Evolutionary conservation across 371 early-diverging fungal species (phyloP), one percentile per base, ranked within the genome.

Genomic region (Syncephalis fuscata): DNA sequence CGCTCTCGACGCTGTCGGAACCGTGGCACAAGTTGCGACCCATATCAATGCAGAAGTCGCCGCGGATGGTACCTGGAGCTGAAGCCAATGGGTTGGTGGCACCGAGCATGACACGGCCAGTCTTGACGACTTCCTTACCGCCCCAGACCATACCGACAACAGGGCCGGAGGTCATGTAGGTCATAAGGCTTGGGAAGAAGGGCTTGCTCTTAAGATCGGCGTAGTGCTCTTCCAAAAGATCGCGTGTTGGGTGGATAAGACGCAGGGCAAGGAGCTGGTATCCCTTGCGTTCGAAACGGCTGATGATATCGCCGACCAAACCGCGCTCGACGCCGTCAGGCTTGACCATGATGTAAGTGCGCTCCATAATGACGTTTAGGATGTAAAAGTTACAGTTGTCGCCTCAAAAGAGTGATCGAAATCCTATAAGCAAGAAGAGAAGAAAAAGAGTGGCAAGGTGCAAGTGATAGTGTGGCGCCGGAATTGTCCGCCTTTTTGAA

Each of bases 1-100:
- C 99, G 65, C 73, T 79, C 71, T 97, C 99, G 53, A 92, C 93
- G 48, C 88, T 68, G 81, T 99, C 99, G 54, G 93, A 89, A 52
- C 98, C 99, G 80, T 99, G 99, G 82, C 91, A 86, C 64, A 99
- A 74, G 85, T 99, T 99, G 63, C 82, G 79, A 45, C 88, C 86
- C 48, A 63, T 82, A 53, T 90, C 92, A 51, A 93, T 78, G 63
- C 85, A 80, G 68, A 79, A 94, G 78, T 99, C 99, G 61, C 98
- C 99, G 71, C 99, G 89, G 79, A 99, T 99, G 70, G 98, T 96
- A 61, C 99, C 99, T 53, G 96, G 88, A 51, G 73, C 76, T 54
- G 92, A 88, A 62, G 82, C 83, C 61, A 89, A 70, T 60, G 87
- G 88, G 82, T 86, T 84, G 72, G 87, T 87, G 67, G 78, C 89